Base-by-base conservation (phyloP, 768 basidiomycete species). In the Megacollybia marginata region DNA sequence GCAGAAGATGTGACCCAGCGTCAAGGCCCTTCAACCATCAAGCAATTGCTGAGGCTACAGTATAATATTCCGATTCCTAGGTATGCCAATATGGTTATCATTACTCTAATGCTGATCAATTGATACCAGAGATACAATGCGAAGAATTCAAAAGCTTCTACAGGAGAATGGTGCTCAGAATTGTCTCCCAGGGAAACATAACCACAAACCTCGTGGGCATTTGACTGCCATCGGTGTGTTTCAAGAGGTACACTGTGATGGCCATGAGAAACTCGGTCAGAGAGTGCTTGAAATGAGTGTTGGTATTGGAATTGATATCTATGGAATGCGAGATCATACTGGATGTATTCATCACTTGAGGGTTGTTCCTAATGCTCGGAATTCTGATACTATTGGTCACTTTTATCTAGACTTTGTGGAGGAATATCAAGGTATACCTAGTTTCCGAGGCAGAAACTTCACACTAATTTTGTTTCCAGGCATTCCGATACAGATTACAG, bases 281-380 rank as follows among this genome's bases (percentile, higher is more conserved):
- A 47, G 43, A 15, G 51, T 44, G 42, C 36, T 52, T 8, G 31
- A 23, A 1, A 48, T 47, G 51, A 45, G 42, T 28, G 19, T 33
- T 8, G 46, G 51, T 8, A 52, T 52, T 13, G 51, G 51, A 42
- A 52, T 52, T 2, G 51, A 52, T 31, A 52, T n/a, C 4, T 51
- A 51, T 51, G 50, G 50, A n/a, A 46, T 51, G 44, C 50, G 50
- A 18, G 50, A 51, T 34, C 50, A 51, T 31, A 19, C 42, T 4
- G 15, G 18, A 9, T 16, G 20, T 12, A 19, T 18, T n/a, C 19
- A 23, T 18, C 2, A 9, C 40, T 18, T 42, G 40, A 31, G 15
- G 20, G 20, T 36, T 44, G 38, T 40, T 15, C 38, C 38, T 5
- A 40, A 40, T 15, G 13, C 38, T 40, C 38, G 38, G 2, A 5